Percentiles rank a stretch among this genome's conserved stretches.
Conservation (phyloP, 2,329 filamentous ascomycete species). For the Epicoccum nigrum region DNA sequence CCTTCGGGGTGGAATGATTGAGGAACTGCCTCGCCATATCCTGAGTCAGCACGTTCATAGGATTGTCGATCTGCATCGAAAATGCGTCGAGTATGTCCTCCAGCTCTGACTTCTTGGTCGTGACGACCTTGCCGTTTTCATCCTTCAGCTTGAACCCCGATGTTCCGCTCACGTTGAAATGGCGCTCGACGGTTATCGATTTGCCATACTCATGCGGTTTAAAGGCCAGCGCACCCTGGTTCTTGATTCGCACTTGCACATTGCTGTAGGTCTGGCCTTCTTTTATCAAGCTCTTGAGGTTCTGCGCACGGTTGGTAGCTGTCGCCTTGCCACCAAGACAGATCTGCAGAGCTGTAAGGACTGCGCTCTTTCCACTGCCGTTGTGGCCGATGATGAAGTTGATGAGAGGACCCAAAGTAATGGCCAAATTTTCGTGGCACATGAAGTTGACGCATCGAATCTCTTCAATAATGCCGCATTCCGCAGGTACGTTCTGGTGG, state of each 20-base stretch:
- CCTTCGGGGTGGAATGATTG: conserved; percentile 77
- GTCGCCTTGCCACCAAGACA: conserved; percentile 95
- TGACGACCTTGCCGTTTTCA: conserved; percentile 71
- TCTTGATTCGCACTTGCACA: conserved; percentile 87
- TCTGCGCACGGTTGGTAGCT: conserved; percentile 88
- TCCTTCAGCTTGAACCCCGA: conserved; percentile 90
- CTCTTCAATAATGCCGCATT: conserved; percentile 85
- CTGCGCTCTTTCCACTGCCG: conserved; percentile 95
- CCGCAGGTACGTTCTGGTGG: conserved; percentile 69
- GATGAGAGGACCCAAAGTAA: conserved; percentile 88
- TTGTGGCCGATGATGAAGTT: conserved; percentile 99
- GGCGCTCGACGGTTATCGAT: conserved; percentile 86
- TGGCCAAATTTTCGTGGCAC: conserved; percentile 84
- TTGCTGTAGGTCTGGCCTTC: conserved; percentile 75
- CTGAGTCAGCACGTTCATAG: conserved; percentile 92
- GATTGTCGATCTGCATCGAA: conserved; percentile 93
- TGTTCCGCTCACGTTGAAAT: conserved; percentile 76
- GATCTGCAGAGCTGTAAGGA: conserved; percentile 88
- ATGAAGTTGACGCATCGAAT: conserved; percentile 94
- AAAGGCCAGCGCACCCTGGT: conserved; percentile 83
- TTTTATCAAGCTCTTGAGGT: conserved; percentile 88
- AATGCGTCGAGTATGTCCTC: conserved; percentile 95
- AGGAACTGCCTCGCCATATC: conserved; percentile 94
- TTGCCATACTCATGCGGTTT: conserved; percentile 81
- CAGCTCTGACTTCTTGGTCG: conserved; percentile 82